Conservation (phyloP, 345 rosid species). For the Hypericum androsaemum region DNA sequence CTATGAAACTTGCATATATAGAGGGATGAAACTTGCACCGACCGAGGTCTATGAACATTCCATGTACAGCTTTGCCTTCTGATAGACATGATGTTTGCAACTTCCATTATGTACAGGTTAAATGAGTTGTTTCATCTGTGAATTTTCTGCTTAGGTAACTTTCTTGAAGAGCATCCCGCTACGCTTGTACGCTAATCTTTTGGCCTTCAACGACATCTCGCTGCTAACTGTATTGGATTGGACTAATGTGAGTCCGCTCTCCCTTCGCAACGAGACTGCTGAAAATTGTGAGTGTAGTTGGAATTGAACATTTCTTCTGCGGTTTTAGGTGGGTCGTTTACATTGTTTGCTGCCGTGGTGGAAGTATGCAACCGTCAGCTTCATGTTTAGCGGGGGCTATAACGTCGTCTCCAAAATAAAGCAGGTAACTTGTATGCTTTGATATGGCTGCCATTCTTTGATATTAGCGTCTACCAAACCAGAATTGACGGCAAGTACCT, state of each 20-base stretch:
- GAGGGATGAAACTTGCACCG: neutral
- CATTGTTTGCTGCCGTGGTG: conserved; percentile 87
- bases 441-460: too few relatives aligned
- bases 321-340: conserved; percentile 51
- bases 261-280: neutral
- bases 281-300: neutral
- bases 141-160: conserved; percentile 36
- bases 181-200: conserved; percentile 52
- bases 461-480: too few relatives aligned
- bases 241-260: conserved; percentile 50
- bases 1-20: too few relatives aligned
- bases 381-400: conserved; percentile 75
- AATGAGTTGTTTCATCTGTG: too few relatives aligned
- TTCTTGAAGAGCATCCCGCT: conserved; percentile 53
- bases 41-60: too few relatives aligned
- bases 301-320: neutral
- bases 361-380: conserved; percentile 67
- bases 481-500: too few relatives aligned
- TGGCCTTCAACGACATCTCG: conserved; percentile 50
- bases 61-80: too few relatives aligned
- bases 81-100: too few relatives aligned
- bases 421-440: conserved; percentile 26
- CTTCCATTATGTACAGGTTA: too few relatives aligned
- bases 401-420: conserved; percentile 54
- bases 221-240: conserved; percentile 49